A percentile compares a stretch with the other conserved stretches of the same genome.
These are phyloP conservation scores for Limonium bicolor DNA, from an alignment of 148 eudicot species.

Conservation along the genomic window DNA sequence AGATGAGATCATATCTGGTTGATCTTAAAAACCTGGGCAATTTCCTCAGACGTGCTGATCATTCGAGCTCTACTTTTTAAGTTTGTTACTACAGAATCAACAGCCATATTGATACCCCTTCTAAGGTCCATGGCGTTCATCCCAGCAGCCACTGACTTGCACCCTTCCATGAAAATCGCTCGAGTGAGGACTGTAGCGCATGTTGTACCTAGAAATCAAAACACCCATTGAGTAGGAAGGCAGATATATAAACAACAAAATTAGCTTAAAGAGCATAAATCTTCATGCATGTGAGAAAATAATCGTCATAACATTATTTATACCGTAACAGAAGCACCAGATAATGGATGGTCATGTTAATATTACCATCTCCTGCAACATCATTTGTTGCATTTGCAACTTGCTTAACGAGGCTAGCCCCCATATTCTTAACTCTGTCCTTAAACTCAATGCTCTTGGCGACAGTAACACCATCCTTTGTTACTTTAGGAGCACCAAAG, in stretches of 20 bases:
- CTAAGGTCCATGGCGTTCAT: slow-evolving; percentile 71
- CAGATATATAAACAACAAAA: no score
- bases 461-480: slow-evolving; percentile 68
- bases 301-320: no score
- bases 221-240: neutral
- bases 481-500: slow-evolving; percentile 59
- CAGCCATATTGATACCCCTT: slow-evolving; percentile 45
- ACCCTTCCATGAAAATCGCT: slow-evolving; percentile 55
- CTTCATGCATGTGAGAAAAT: no score
- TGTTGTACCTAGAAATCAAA: slow-evolving; percentile 38
- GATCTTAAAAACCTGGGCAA: slow-evolving; percentile 41
- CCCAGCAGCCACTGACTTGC: slow-evolving; percentile 76
- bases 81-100: slow-evolving; percentile 42
- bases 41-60: slow-evolving; percentile 94
- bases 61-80: slow-evolving; percentile 70
- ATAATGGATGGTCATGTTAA: neutral
- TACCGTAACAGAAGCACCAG: no score
- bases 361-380: slow-evolving; percentile 68
- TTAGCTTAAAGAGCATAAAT: no score
- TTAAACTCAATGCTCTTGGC: slow-evolving; percentile 60
- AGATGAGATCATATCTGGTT: neutral
- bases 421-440: slow-evolving; percentile 41
- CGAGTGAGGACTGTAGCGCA: slow-evolving; percentile 58
- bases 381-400: slow-evolving; percentile 72
- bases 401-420: slow-evolving; percentile 72